Conservation (phyloP, 2,329 filamentous ascomycete species). For the Pestalotiopsis sp. region DNA sequence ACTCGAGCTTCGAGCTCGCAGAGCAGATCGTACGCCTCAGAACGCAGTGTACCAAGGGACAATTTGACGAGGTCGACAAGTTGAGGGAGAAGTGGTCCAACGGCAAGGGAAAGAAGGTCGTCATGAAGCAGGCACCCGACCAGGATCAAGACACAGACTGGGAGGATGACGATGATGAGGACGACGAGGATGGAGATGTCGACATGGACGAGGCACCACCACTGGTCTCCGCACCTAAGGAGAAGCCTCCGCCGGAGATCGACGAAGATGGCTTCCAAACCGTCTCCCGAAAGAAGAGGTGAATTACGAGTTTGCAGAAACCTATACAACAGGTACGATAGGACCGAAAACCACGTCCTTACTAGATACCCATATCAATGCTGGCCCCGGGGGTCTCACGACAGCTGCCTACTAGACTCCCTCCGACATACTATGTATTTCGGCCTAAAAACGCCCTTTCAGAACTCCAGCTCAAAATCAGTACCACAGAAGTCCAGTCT, state of each 20-base stretch:
- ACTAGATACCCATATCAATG: neutral
- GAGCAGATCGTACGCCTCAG: conserved; percentile 70
- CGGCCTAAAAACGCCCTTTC: conserved; percentile 8
- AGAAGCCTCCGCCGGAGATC: conserved; percentile 70
- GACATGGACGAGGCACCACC: conserved; percentile 73
- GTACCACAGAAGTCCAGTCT: neutral
- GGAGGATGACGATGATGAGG: conserved; percentile 56
- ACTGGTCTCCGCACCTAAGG: conserved; percentile 57
- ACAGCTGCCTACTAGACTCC: conserved; percentile 12
- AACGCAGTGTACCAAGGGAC: conserved; percentile 64
- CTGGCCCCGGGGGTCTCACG: conserved; percentile 25
- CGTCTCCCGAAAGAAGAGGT: conserved; percentile 69
- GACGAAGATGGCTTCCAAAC: conserved; percentile 84
- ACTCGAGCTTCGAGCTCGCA: conserved; percentile 76
- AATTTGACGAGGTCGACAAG: conserved; percentile 65
- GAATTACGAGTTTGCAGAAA: conserved; percentile 20
- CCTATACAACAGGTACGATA: neutral
- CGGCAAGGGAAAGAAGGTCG: conserved; percentile 61
- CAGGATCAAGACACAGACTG: conserved; percentile 39
- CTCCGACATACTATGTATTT: conserved; percentile 1
- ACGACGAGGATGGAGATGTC: conserved; percentile 58
- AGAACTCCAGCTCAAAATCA: conserved; percentile 12
- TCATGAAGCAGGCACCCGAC: conserved; percentile 32
- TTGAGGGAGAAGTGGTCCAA: conserved; percentile 66
- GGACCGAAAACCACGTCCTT: neutral